Evolutionary conservation across 2,329 filamentous ascomycete species (phyloP), one percentile per base, ranked within the genome.

Genomic region (Hypoxylon sp.): DNA sequence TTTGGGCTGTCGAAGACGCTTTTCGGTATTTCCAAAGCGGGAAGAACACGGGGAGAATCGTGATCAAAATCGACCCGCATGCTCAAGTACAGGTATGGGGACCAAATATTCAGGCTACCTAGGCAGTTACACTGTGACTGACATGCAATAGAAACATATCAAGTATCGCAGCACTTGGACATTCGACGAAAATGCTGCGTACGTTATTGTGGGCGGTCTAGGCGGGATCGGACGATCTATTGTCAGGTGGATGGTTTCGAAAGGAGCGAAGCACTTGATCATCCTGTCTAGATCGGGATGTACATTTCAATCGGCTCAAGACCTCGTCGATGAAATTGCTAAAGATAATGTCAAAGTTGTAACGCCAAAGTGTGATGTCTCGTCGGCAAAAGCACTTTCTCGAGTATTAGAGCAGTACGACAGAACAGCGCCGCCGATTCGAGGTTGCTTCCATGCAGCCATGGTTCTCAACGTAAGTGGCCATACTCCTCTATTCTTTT

Each of bases 191-290:
- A 47, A 52, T 17, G 45, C 62, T 0, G 17, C 56, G 1, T 65
- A 65, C 15, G 1, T 65, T 8, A 17, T 65, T 13, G 56, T 17
- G 0, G 62, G 59, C 0, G 59, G 62, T 0, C 23, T 58, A 2
- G 59, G 62, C 2, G 62, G 62, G 1, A 3, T 65, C 1, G 62
- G 66, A 1, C 48, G 66, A 4, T 20, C 54, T 0, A 64, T 67
- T 2, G 0, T 61, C 4, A 38, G 26, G 15, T 69, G 67, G 66
- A 65, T 69, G 64, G 61, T 26, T 0, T 7, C 15, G 0, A 58
- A 51, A 17, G 67, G 67, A 2, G 67, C 62, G 2, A 60, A 40
- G 23, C 9, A 69, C 24, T 20, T 69, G 0, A 53, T 69, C 7
- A 18, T 67, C 0, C 63, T 48, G 0, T 66, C 67, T 8, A 38